These are phyloP conservation scores for Dryas integrifolia DNA, from an alignment of 331 rosid species.

Conservation along the genomic window DNA sequence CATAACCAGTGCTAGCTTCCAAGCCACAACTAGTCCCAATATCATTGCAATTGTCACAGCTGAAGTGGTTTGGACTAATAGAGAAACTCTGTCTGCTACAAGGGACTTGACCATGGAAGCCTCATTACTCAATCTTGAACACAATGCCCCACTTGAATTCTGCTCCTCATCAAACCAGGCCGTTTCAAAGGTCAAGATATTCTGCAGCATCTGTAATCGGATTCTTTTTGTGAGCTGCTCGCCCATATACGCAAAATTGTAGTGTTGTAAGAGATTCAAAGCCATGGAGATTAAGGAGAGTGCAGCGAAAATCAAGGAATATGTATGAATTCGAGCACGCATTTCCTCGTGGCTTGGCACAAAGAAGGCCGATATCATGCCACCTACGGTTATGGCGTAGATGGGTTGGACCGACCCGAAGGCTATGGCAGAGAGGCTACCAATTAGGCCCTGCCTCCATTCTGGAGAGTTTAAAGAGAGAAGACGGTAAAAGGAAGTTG, in stretches of 20 bases:
- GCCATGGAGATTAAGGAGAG: slow-evolving; percentile 59
- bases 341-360: slow-evolving; percentile 70
- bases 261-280: slow-evolving; percentile 80
- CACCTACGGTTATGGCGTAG: slow-evolving; percentile 82
- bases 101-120: slow-evolving; percentile 90
- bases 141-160: slow-evolving; percentile 77
- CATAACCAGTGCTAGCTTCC: slow-evolving; percentile 94
- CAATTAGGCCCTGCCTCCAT: slow-evolving; percentile 81
- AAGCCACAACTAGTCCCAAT: slow-evolving; percentile 78
- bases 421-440: slow-evolving; percentile 68
- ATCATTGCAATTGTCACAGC: slow-evolving; percentile 86
- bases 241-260: slow-evolving; percentile 84
- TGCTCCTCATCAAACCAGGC: slow-evolving; percentile 93
- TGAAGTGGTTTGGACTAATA: slow-evolving; percentile 83
- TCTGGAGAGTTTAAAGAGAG: slow-evolving; percentile 69
- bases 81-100: slow-evolving; percentile 75
- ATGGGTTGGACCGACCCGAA: slow-evolving; percentile 85
- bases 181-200: slow-evolving; percentile 78
- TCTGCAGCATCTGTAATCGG: slow-evolving; percentile 64
- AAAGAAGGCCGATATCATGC: slow-evolving; percentile 87
- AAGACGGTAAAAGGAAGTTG: slow-evolving; percentile 72
- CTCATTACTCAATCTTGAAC: slow-evolving; percentile 82
- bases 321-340: slow-evolving; percentile 58
- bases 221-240: slow-evolving; percentile 70
- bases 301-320: slow-evolving; percentile 59